These are phyloP conservation scores for Solanum hybrid DNA, from an alignment of 305 asterid genomes.

Conservation along the genomic window DNA sequence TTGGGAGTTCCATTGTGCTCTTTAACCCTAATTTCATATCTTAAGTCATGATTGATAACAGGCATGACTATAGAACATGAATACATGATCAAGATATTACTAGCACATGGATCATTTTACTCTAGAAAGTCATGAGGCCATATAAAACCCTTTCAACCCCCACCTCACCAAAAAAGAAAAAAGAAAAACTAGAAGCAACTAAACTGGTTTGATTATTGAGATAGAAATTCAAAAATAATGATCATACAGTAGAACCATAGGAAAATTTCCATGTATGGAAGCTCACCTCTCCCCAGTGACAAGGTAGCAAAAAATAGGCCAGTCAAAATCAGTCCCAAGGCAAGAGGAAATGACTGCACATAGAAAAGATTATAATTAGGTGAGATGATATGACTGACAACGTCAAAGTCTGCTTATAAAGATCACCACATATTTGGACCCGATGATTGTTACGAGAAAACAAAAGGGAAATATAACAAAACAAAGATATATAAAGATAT, in stretches of 20 bases:
- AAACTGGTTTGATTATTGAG: neutral
- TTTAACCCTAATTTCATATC: neutral
- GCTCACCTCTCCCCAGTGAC: slow-evolving; percentile 81
- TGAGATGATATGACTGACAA: neutral
- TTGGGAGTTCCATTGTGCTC: neutral
- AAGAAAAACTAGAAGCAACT: neutral
- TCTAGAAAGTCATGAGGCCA: neutral
- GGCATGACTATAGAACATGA: neutral
- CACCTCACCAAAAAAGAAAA: neutral
- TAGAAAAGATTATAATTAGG: neutral
- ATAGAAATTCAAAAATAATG: neutral
- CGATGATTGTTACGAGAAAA: neutral
- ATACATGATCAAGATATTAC: neutral
- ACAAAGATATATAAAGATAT: neutral
- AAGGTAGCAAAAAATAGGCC: slow-evolving; percentile 68
- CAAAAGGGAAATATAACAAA: neutral
- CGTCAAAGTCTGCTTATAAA: neutral
- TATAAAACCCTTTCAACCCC: neutral
- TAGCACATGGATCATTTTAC: neutral
- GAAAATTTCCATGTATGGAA: neutral
- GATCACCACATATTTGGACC: neutral
- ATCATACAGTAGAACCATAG: neutral
- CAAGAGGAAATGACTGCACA: slow-evolving; percentile 85
- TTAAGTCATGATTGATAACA: neutral
- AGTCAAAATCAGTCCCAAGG: slow-evolving; percentile 47